phyloP scores from a whole-genome alignment of 768 basidiomycete genomes.

The Gymnopilus dilepis region DNA sequence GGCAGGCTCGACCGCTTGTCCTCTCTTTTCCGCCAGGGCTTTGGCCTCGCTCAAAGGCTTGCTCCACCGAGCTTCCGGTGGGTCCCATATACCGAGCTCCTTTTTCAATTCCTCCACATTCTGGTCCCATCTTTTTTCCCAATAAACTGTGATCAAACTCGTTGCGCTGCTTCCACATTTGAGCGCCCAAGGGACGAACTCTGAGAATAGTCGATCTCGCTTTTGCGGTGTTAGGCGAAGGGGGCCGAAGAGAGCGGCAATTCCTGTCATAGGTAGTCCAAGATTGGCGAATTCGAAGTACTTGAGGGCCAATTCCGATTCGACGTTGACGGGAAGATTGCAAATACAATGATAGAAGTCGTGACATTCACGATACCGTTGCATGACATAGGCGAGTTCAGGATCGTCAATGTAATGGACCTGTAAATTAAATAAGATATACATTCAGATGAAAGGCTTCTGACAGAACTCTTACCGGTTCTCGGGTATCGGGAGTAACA shows the following conservation, averaged over 20 bases:
- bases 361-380: constrained; percentile 96
- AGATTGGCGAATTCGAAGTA: constrained; percentile 94
- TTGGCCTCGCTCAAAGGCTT: constrained; percentile 68
- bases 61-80: constrained; percentile 76
- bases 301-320: constrained; percentile 93
- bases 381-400: constrained; percentile 97
- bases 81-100: constrained; percentile 86
- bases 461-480: constrained; percentile 60
- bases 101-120: constrained; percentile 80
- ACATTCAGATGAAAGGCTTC: neutral
- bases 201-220: constrained; percentile 64
- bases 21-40: constrained; percentile 46
- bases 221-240: constrained; percentile 67
- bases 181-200: constrained; percentile 94
- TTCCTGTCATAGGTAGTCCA: constrained; percentile 83
- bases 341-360: constrained; percentile 96
- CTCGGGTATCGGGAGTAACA: constrained; percentile 92
- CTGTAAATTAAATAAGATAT: constrained; percentile 43
- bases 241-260: constrained; percentile 82
- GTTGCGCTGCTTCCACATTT: constrained; percentile 76
- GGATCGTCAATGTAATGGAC: constrained; percentile 95
- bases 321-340: constrained; percentile 86
- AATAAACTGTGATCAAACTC: constrained; percentile 89
- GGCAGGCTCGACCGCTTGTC: constrained; percentile 10
- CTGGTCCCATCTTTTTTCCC: constrained; percentile 94